Evolutionary conservation across 2,329 filamentous ascomycete genomes (phyloP), one percentile per base, ranked within the genome.

Genomic region (Colletotrichum chrysophilum): DNA sequence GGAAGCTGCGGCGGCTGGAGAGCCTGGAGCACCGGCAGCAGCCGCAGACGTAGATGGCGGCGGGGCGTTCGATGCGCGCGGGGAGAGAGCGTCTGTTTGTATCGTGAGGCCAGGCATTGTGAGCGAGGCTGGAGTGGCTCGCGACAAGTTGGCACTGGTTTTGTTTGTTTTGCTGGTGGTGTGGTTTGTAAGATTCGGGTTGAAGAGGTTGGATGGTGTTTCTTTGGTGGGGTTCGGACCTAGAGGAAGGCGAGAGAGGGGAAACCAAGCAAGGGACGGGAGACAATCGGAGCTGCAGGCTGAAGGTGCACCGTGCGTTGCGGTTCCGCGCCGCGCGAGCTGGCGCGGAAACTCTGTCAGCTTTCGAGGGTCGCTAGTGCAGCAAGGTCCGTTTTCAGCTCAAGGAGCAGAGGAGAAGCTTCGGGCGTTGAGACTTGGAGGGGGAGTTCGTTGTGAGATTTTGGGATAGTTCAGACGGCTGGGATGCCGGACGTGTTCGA

Each of bases 101-200:
- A 82, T 77, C 56, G 80, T 83, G 60, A 83, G 79, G 67, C 78
- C 80, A 38, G 79, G 82, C 83, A 84, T 84, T 71, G 36, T 78
- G 71, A 28, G 38, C 43, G 65, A 69, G 34, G 70, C 74, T 76
- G 38, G 30, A n/a, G 74, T 38, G 64, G 34, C 66, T 70, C 60
- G 71, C 52, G 52, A 65, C 32, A 26, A 28, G 8, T 48, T 21
- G 21, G 58, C 36, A 21, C 16, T 69, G 52, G 43, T 24, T 61
- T 66, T 65, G 48, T 48, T 62, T 65, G 18, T 36, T 13, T 60
- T 71, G 32, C 24, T 70, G 21, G 38, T 71, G 28, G 48, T 69
- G 24, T 69, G 48, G 21, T 62, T 18, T 61, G 26, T 36, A 30
- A 56, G 28, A 10, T 69, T 43, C 34, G 34, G 38, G 9, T 28